Percentiles rank a stretch among this genome's conserved stretches.
phyloP scores from a whole-genome alignment of 305 asterid genomes.

The Fraxinus platypoda region DNA sequence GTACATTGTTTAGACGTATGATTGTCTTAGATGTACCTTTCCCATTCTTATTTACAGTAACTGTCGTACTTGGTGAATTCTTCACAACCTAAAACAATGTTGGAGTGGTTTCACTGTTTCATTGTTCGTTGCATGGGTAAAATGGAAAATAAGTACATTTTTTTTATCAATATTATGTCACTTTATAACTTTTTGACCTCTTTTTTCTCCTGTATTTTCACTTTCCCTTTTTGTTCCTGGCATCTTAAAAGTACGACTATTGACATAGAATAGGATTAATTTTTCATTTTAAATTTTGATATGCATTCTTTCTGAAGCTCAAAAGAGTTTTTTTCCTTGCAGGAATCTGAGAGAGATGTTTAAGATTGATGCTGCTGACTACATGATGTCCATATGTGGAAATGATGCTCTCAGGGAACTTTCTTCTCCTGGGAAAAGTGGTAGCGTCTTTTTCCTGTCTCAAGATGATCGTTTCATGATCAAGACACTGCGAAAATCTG shows the following conservation, averaged over 20 bases:
- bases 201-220: not conserved
- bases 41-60: not conserved
- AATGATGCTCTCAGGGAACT: conserved; percentile 94
- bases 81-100: not conserved
- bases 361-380: conserved; percentile 94
- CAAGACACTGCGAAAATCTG: conserved; percentile 89
- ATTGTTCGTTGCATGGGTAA: not conserved
- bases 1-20: not conserved
- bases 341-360: conserved; percentile 97
- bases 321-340: conserved; percentile 8
- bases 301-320: conserved; percentile 18
- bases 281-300: conserved; percentile 4
- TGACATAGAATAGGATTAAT: not conserved
- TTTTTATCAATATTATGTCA: not conserved
- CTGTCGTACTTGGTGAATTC: not conserved
- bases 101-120: not conserved
- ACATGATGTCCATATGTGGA: conserved; percentile 99
- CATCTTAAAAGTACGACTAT: not conserved
- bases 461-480: conserved; percentile 98
- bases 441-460: conserved; percentile 93
- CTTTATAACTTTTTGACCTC: not conserved
- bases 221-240: not conserved
- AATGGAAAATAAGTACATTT: not conserved
- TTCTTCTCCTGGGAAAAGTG: conserved; percentile 99
- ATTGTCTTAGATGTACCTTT: not conserved